Evolutionary conservation across 139 green algal genomes (phyloP).

Genomic region (Prasinococcaceae sp.): DNA sequence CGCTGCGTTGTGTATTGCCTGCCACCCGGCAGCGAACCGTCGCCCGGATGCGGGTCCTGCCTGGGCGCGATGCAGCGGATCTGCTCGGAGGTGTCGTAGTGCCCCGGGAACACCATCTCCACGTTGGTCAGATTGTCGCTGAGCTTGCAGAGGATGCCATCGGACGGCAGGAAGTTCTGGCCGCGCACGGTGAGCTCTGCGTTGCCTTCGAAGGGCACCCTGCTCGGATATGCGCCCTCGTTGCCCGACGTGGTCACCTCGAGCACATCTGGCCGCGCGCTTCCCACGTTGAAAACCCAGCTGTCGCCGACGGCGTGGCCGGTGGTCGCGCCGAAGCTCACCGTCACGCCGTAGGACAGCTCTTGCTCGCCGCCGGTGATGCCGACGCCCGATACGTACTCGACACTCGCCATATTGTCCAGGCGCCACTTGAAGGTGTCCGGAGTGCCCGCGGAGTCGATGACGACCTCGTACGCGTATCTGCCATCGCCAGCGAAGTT

Average conservation of each 20-base stretch:
- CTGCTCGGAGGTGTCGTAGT: background rate
- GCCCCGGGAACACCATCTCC: background rate
- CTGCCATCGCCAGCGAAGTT: too few species aligned
- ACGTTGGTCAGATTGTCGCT: background rate
- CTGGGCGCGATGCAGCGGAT: background rate
- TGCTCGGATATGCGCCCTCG: background rate
- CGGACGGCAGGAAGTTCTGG: background rate
- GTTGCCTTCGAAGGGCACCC: background rate
- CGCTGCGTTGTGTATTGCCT: background rate
- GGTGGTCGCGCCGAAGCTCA: background rate
- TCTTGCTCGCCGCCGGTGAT: too few species aligned
- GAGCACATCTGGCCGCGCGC: background rate
- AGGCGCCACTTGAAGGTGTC: too few species aligned
- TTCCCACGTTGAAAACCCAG: background rate
- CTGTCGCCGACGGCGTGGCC: background rate
- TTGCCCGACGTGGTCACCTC: too few species aligned
- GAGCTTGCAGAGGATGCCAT: background rate
- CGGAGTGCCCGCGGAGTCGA: too few species aligned
- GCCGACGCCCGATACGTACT: too few species aligned
- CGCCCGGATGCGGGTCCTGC: too few species aligned
- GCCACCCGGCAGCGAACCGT: too few species aligned
- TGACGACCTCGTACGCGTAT: too few species aligned
- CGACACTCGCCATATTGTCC: too few species aligned
- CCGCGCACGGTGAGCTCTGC: constrained; percentile 1
- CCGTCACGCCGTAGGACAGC: background rate